A percentile compares a stretch with the other conserved stretches of the same genome.
phyloP scores from a whole-genome alignment of 345 rosid species.

The Euphorbia peplus region DNA sequence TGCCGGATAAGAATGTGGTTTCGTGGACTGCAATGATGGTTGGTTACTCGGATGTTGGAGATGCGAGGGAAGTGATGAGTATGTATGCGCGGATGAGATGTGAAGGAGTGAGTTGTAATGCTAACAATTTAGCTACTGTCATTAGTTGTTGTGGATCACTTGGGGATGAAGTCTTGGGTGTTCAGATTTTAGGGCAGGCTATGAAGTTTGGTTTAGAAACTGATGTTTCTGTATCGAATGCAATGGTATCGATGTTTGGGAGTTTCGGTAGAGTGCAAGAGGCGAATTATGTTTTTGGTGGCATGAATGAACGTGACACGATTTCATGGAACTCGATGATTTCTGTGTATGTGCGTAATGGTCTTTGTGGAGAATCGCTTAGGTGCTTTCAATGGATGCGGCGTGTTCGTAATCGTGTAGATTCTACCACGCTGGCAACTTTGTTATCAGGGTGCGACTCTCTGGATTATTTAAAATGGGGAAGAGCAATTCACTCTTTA shows the following conservation, averaged over 20 bases:
- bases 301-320: constrained; percentile 55
- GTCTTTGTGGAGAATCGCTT: constrained; percentile 43
- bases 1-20: constrained; percentile 73
- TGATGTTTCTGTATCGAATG: constrained; percentile 59
- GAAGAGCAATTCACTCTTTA: constrained; percentile 67
- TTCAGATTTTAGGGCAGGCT: constrained; percentile 56
- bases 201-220: constrained; percentile 55
- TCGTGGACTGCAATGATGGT: constrained; percentile 95
- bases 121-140: constrained; percentile 63
- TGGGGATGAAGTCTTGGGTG: constrained; percentile 49
- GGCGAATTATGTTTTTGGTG: constrained; percentile 49
- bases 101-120: constrained; percentile 55
- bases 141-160: constrained; percentile 58
- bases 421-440: constrained; percentile 65
- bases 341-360: constrained; percentile 55
- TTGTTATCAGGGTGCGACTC: constrained; percentile 58
- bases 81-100: constrained; percentile 47
- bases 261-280: constrained; percentile 41
- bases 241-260: constrained; percentile 76
- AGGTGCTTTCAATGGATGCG: constrained; percentile 53
- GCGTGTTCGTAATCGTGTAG: constrained; percentile 41
- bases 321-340: constrained; percentile 83
- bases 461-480: constrained; percentile 58
- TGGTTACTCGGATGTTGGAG: constrained; percentile 53
- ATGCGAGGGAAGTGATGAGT: constrained; percentile 46